phyloP scores from a whole-genome alignment of 345 rosid genomes.

The Trapa bicornis region DNA sequence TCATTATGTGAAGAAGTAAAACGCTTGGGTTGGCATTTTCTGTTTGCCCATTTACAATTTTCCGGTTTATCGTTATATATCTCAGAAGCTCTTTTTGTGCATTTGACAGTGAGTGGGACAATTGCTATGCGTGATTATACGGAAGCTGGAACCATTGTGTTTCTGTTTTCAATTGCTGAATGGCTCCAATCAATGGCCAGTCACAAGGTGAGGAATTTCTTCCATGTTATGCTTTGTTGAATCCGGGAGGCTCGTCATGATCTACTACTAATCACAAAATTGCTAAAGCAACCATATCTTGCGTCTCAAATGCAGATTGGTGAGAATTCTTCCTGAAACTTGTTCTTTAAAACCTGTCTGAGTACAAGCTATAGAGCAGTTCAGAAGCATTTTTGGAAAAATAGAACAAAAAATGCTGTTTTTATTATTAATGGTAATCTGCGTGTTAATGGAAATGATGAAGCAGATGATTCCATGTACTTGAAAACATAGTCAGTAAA shows the following conservation, averaged over 20 bases:
- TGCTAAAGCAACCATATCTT: background rate
- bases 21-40: no score
- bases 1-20: no score
- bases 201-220: slow-evolving; percentile 44
- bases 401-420: background rate
- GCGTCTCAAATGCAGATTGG: background rate
- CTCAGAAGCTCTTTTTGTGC: background rate
- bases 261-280: no score
- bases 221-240: background rate
- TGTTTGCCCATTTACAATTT: background rate
- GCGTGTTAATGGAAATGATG: background rate
- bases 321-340: background rate
- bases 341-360: no score
- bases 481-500: background rate
- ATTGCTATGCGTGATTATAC: slow-evolving; percentile 56
- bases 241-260: background rate
- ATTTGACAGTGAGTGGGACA: slow-evolving; percentile 61
- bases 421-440: background rate
- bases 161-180: slow-evolving; percentile 65
- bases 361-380: no score
- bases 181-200: slow-evolving; percentile 92
- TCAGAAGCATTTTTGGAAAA: no score
- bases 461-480: background rate
- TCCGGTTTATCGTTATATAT: background rate
- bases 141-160: slow-evolving; percentile 85